Base-by-base conservation (phyloP, 441 rosid species). In the Hura crepitans region DNA sequence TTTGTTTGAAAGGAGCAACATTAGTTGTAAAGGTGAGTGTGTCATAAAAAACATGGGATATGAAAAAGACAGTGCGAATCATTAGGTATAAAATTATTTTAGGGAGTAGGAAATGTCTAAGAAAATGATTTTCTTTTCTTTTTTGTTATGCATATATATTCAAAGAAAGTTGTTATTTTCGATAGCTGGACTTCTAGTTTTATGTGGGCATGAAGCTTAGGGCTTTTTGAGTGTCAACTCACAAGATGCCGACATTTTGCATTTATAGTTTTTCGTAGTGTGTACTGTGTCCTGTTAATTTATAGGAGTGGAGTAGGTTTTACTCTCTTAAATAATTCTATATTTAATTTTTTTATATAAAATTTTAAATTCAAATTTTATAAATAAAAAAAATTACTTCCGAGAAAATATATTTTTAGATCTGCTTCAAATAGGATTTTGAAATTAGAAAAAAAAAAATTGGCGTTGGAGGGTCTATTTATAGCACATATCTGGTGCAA, bases 1-100 rank as follows among this genome's bases (percentile, higher is more conserved):
- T 49, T 35, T 33, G 35, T 25, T 31, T 4, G 13, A 42, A 43
- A 53, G 43, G 57, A 23, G 60, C 65, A 46, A 37, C 18, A 37
- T 49, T n/a, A 22, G 28, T 1, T 42, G 43, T 39, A 61, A 62
- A 68, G 56, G 15, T 27, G 20, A 62, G 72, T 18, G 46, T 27
- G 11, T 73, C 85, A 77, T 74, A 69, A 60, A 78, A 71, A 64
- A 70, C 81, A 80, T 79, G 85, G 69, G 83, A 79, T 64, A 69
- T 72, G 86, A 81, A 45, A 78, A 50, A 49, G 82, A 79, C 82
- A 15, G 4, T 8, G 25, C 28, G 39, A 18, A 13, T 46, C 18
- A 57, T 15, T 14, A 22, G 27, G 43, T 12, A 7, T 25, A 47
- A 30, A 51, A 27, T 63, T 49, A 54, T 56, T 22, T 20, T 37